phyloP scores from a whole-genome alignment of 495 filamentous ascomycete genomes.

The Aspergillus leporis region DNA sequence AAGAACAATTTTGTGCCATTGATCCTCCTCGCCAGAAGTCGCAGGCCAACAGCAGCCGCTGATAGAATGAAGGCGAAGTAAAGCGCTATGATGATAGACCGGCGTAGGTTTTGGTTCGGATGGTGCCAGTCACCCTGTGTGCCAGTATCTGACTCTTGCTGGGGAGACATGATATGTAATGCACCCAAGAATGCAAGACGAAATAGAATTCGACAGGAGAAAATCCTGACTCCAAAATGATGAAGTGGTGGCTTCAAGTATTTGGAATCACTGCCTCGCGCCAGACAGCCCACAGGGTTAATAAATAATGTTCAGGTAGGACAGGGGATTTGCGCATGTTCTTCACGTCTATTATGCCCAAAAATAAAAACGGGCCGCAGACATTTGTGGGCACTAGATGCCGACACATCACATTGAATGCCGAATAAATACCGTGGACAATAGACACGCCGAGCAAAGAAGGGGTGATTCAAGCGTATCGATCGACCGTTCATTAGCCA shows the following conservation, averaged over 20 bases:
- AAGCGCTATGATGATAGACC: conserved; percentile 29
- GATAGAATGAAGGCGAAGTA: conserved; percentile 33
- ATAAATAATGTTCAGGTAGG: conserved; percentile 6
- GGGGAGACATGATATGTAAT: conserved; percentile 6
- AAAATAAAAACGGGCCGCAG: not conserved
- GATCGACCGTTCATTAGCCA: not conserved
- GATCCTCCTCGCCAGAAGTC: conserved; percentile 28
- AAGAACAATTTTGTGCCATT: conserved; percentile 27
- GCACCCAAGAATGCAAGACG: not conserved
- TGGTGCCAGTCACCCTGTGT: conserved; percentile 9
- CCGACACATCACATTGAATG: not conserved
- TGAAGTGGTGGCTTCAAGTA: conserved; percentile 4
- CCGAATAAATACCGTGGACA: not conserved
- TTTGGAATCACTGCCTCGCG: conserved; percentile 5
- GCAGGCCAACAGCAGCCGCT: conserved; percentile 31
- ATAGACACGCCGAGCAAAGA: not conserved
- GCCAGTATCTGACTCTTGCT: conserved; percentile 1
- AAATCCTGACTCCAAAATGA: not conserved
- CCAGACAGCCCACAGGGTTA: not conserved
- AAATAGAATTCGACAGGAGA: not conserved
- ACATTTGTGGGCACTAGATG: not conserved
- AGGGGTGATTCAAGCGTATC: not conserved
- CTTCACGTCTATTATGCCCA: not conserved
- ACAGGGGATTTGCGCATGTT: not conserved
- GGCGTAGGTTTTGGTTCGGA: conserved; percentile 23